These are phyloP conservation scores for Pleurotus giganteus DNA, from an alignment of 768 basidiomycete genomes.

Conservation along the genomic window DNA sequence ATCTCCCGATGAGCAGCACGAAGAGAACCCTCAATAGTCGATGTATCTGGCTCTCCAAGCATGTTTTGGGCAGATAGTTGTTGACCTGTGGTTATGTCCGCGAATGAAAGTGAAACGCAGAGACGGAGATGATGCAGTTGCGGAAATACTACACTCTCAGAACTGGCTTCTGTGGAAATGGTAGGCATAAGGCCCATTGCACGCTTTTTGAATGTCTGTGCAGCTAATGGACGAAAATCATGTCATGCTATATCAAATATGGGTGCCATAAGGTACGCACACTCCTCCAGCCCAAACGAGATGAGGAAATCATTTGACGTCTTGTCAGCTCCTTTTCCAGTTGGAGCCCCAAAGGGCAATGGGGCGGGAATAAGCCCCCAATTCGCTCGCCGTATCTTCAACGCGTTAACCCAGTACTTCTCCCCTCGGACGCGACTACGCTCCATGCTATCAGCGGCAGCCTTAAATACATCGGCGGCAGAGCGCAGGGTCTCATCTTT, in stretches of 20 bases:
- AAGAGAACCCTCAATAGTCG: slow-evolving; percentile 50
- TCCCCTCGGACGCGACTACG: slow-evolving; percentile 58
- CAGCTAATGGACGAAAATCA: slow-evolving; percentile 41
- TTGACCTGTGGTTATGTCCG: slow-evolving; percentile 28
- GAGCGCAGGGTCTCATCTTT: slow-evolving; percentile 80
- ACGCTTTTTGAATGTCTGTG: slow-evolving; percentile 57
- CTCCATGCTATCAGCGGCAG: slow-evolving; percentile 69
- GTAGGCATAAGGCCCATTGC: slow-evolving; percentile 71
- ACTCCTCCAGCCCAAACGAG: slow-evolving; percentile 79
- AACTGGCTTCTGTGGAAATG: slow-evolving; percentile 36
- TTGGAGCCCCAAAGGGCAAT: slow-evolving; percentile 64
- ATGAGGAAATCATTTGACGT: slow-evolving; percentile 81
- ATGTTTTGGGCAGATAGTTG: slow-evolving; percentile 35
- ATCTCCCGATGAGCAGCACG: slow-evolving; percentile 65
- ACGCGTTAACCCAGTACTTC: slow-evolving; percentile 79
- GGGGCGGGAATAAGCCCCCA: slow-evolving; percentile 83
- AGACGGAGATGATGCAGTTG: slow-evolving; percentile 63
- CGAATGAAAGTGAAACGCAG: slow-evolving; percentile 50
- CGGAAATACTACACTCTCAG: slow-evolving; percentile 50
- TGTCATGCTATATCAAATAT: slow-evolving; percentile 6
- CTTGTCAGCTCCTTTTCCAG: slow-evolving; percentile 75
- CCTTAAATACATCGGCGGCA: slow-evolving; percentile 68
- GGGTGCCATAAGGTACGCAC: slow-evolving; percentile 38
- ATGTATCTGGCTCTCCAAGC: slow-evolving; percentile 25
- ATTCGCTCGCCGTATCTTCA: slow-evolving; percentile 72